phyloP scores from a whole-genome alignment of 2,329 filamentous ascomycete genomes.

The Aspergillus sp. region DNA sequence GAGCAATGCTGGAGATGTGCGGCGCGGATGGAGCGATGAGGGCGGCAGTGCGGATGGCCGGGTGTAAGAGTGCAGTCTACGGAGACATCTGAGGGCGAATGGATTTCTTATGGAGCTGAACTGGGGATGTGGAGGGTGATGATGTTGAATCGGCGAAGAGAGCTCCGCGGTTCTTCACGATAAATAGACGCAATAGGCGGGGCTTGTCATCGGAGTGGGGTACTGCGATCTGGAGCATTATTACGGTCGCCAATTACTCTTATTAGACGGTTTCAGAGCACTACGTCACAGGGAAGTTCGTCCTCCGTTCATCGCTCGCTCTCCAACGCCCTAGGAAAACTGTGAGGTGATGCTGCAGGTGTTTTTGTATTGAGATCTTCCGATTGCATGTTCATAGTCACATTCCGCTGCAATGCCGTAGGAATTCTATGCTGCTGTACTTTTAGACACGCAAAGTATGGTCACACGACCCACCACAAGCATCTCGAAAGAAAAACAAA shows the following conservation, averaged over 20 bases:
- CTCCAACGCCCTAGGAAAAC: neutral
- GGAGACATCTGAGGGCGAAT: neutral
- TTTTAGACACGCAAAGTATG: too few species aligned
- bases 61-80: neutral
- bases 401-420: too few species aligned
- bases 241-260: neutral
- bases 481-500: neutral
- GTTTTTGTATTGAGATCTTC: too few species aligned
- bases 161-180: slow-evolving; percentile 13
- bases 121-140: neutral
- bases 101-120: neutral
- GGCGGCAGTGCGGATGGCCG: neutral
- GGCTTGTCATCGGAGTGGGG: slow-evolving; percentile 25
- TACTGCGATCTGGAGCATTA: slow-evolving; percentile 13
- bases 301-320: neutral
- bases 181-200: slow-evolving; percentile 21
- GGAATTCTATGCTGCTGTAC: too few species aligned
- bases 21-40: neutral
- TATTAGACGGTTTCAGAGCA: neutral
- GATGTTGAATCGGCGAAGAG: slow-evolving; percentile 1
- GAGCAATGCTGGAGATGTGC: neutral
- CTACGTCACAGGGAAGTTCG: neutral
- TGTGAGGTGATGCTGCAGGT: too few species aligned
- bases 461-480: neutral
- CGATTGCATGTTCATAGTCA: too few species aligned